phyloP scores from a whole-genome alignment of 805 yeast genomes.

The Zygotorulaspora chibaensis region DNA sequence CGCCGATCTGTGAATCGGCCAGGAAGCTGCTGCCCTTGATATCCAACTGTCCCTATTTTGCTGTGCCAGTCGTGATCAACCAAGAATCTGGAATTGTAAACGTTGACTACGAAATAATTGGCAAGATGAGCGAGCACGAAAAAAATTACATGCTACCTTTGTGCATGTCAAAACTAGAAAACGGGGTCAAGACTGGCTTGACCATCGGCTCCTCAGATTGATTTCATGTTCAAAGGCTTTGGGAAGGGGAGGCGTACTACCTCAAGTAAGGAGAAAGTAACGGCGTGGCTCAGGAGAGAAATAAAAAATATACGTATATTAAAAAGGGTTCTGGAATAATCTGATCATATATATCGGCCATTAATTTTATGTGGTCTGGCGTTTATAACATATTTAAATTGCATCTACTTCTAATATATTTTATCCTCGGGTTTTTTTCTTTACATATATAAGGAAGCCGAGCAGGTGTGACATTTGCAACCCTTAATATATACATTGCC shows the following conservation, averaged over 20 bases:
- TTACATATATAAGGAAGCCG: not conserved
- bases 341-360: not conserved
- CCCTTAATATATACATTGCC: not conserved
- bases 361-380: not conserved
- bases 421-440: not conserved
- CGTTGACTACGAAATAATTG: conserved; percentile 51
- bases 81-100: conserved; percentile 48
- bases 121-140: conserved; percentile 48
- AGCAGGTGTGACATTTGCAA: not conserved
- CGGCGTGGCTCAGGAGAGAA: not conserved
- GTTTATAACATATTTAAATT: too few species aligned
- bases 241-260: not conserved
- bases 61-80: conserved; percentile 58
- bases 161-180: conserved; percentile 23
- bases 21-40: conserved; percentile 17
- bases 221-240: not conserved
- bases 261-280: not conserved
- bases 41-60: conserved; percentile 43
- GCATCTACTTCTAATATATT: not conserved
- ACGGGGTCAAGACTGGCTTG: conserved; percentile 22
- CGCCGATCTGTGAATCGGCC: conserved; percentile 32
- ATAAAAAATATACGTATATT: not conserved
- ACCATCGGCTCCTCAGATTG: conserved; percentile 5
- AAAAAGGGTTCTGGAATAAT: not conserved
- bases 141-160: conserved; percentile 35